Base-by-base conservation (phyloP, 108 stramenopile genomes). In the Parmales sp. region DNA sequence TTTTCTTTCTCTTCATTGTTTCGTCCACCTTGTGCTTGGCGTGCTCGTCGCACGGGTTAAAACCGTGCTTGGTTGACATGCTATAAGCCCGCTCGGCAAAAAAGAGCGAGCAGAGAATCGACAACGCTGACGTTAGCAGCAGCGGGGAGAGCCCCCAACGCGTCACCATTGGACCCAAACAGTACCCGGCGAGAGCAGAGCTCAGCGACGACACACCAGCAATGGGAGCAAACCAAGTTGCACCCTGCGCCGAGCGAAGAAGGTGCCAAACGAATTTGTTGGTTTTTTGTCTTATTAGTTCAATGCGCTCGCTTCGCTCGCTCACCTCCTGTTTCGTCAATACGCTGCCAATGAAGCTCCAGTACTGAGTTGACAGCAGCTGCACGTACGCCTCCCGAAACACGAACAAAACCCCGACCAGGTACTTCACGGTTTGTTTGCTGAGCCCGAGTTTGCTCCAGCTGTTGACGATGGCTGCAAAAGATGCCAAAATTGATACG, bases 11-110 rank as follows among this genome's bases (percentile, higher is more conserved):
- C 66, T 66, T 49, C 73, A 39, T 79, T 73, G 50, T 43, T 71
- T 18, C n/a, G 45, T 37, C 43, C 86, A 0, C 87, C 90, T 74
- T 86, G 51, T 51, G 69, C 71, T 51, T 60, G 20, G 67, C 19
- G 64, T 81, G 80, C 70, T 82, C 78, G 44, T 78, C 78, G 39
- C 73, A 74, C 38, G 80, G 80, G 39, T 79, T 76, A 72, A 82
- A 82, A 64, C 80, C 80, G 60, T 82, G 69, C 78, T 75, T 28
- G 6, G 29, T 34, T 3, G 54, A 28, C 29, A 60, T 60, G 6
- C 13, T 20, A 16, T 60, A 60, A 11, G 54, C 54, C 31, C 13
- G 31, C 54, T 60, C 54, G 31, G n/a, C 54, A 23, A 60, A 60
- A 2, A 60, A 1, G 3, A 60, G 28, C 7, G n/a, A 19, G 11